Conservation (phyloP, 2,329 filamentous ascomycete genomes). For the Zymoseptoria crescenta region DNA sequence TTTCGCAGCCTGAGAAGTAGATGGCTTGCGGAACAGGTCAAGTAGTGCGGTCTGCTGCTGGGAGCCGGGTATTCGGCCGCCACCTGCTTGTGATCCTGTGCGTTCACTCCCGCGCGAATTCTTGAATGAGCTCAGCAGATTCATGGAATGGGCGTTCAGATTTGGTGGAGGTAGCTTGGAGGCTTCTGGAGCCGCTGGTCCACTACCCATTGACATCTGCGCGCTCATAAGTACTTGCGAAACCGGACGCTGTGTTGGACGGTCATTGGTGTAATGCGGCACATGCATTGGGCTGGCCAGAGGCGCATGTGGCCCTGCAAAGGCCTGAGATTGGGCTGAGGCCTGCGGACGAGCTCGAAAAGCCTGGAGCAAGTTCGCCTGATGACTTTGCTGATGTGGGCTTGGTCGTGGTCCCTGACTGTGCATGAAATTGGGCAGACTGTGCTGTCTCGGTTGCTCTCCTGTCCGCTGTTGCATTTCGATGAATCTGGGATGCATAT, state of each 20-base stretch:
- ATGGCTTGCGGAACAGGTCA: conserved; percentile 36
- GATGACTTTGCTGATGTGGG: conserved; percentile 1
- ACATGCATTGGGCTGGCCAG: conserved; percentile 2
- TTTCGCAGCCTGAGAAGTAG: conserved; percentile 10
- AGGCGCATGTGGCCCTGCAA: background rate
- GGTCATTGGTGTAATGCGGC: background rate
- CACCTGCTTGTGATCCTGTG: background rate
- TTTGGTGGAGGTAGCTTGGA: conserved; percentile 51
- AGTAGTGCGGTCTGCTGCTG: conserved; percentile 40
- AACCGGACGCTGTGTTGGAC: background rate
- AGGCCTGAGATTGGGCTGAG: background rate
- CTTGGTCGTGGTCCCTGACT: background rate
- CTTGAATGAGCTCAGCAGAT: conserved; percentile 53
- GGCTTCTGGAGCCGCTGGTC: conserved; percentile 44
- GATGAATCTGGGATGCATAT: conserved; percentile 17
- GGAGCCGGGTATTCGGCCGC: conserved; percentile 17
- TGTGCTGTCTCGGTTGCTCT: conserved; percentile 22
- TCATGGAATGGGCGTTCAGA: conserved; percentile 50
- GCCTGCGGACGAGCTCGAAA: conserved; percentile 1
- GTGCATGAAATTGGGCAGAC: conserved; percentile 10
- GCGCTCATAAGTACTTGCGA: conserved; percentile 21
- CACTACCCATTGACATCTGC: conserved; percentile 33
- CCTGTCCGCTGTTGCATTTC: conserved; percentile 17
- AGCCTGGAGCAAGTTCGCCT: conserved; percentile 3
- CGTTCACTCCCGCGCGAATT: conserved; percentile 8